A percentile compares a stretch with the other conserved stretches of the same genome.
Evolutionary conservation across 108 stramenopile species (phyloP).

Genomic region (Aurantiochytrium sp.): DNA sequence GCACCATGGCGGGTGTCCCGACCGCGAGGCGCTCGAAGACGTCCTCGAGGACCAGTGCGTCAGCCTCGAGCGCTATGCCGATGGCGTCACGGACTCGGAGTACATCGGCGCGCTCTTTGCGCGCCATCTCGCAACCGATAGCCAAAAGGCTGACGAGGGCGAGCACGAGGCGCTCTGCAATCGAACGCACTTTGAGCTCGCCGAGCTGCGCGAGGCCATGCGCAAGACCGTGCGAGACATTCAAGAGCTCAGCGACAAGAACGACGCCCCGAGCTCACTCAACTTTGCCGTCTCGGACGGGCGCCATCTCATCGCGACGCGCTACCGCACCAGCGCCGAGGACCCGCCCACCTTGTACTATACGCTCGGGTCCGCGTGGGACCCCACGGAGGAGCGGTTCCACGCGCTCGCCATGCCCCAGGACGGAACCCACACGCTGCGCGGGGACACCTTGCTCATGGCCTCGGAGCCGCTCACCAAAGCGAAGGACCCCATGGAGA

Average conservation of each 20-base stretch:
- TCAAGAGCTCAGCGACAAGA: neutral
- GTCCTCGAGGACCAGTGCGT: neutral
- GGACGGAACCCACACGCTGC: neutral
- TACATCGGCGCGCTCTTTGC: neutral
- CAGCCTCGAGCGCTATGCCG: neutral
- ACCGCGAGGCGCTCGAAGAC: neutral
- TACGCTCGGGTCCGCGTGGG: neutral
- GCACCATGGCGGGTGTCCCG: constrained; percentile 8
- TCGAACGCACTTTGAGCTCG: neutral
- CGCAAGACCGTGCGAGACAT: neutral
- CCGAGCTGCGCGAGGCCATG: neutral
- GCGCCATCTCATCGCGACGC: neutral
- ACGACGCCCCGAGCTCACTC: neutral
- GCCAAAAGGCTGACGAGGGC: no score
- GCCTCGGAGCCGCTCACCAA: neutral
- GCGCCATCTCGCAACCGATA: neutral
- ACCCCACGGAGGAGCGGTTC: neutral
- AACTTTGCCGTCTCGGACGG: constrained; percentile 22
- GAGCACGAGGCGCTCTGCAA: neutral
- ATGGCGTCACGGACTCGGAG: neutral
- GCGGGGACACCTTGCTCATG: neutral
- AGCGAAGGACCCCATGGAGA: no score
- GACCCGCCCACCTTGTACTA: neutral
- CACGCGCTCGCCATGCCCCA: neutral
- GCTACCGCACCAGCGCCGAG: neutral